These are phyloP conservation scores for Raffaelea ambrosiae DNA, from an alignment of 2,329 filamentous ascomycete genomes.

Conservation along the genomic window DNA sequence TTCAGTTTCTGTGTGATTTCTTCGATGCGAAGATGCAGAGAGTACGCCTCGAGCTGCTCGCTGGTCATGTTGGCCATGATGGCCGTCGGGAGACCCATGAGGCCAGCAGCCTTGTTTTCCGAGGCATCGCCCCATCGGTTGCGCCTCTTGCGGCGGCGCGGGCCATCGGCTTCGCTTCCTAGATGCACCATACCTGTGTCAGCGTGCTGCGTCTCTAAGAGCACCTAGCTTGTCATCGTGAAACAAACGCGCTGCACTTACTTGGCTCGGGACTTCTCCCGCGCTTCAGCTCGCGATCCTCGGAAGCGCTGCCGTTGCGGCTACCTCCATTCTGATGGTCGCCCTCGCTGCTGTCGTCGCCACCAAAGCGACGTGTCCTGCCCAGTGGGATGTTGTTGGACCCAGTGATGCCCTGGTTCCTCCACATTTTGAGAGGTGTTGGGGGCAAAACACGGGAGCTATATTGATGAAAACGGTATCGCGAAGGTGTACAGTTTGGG, in stretches of 20 bases:
- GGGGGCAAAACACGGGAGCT: too few relatives aligned
- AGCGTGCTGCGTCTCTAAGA: too few relatives aligned
- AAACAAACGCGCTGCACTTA: constrained; percentile 30
- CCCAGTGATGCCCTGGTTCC: constrained; percentile 79
- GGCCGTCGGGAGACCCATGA: constrained; percentile 94
- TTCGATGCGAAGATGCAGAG: constrained; percentile 91
- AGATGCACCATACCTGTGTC: too few relatives aligned
- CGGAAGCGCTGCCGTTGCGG: constrained; percentile 14
- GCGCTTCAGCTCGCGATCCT: constrained; percentile 60
- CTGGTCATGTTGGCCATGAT: constrained; percentile 97
- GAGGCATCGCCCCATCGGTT: constrained; percentile 97
- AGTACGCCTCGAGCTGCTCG: constrained; percentile 96
- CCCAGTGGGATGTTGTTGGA: constrained; percentile 97
- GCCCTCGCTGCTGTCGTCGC: constrained; percentile 30
- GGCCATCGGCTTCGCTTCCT: constrained; percentile 59
- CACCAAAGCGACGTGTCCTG: constrained; percentile 70
- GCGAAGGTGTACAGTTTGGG: too few relatives aligned
- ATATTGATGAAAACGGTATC: background rate
- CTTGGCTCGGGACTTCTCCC: constrained; percentile 85
- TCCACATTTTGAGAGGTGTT: constrained; percentile 43
- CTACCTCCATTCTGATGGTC: constrained; percentile 7
- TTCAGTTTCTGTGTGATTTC: constrained; percentile 99
- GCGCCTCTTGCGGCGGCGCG: constrained; percentile 90
- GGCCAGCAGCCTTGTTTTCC: constrained; percentile 95
- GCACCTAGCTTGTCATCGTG: too few relatives aligned